These are phyloP conservation scores for Leccinum solheimii DNA, from an alignment of 1,284 basidiomycete species.

Conservation along the genomic window DNA sequence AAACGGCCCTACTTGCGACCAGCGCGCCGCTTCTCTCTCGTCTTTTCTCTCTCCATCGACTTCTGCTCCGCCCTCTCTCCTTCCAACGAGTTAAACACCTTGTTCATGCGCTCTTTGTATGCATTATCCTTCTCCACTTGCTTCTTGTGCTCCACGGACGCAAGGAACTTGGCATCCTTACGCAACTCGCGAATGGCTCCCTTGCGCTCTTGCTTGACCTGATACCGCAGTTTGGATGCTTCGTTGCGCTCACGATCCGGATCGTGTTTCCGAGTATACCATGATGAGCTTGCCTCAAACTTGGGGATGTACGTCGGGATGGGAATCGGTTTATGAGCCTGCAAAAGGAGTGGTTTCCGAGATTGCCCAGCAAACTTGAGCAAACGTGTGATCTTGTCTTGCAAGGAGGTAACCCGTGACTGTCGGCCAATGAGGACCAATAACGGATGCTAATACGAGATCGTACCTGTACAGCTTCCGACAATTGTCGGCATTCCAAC, in stretches of 20 bases:
- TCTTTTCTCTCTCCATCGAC: conserved; percentile 82
- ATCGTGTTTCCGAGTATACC: conserved; percentile 81
- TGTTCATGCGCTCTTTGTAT: conserved; percentile 82
- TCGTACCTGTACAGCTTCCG: conserved; percentile 56
- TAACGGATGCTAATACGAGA: background rate
- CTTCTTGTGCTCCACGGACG: conserved; percentile 81
- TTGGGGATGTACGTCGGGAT: conserved; percentile 93
- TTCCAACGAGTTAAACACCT: conserved; percentile 80
- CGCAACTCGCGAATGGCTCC: conserved; percentile 96
- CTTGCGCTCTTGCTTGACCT: conserved; percentile 96
- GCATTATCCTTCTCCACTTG: conserved; percentile 80
- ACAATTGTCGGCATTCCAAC: conserved; percentile 51
- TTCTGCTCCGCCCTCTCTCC: conserved; percentile 96
- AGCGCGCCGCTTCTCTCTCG: conserved; percentile 72
- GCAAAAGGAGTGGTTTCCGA: conserved; percentile 81
- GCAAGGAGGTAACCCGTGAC: conserved; percentile 45
- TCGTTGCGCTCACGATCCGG: conserved; percentile 93
- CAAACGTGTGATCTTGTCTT: conserved; percentile 55
- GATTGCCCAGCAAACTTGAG: conserved; percentile 73
- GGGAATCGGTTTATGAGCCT: conserved; percentile 95
- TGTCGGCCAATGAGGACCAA: conserved; percentile 29
- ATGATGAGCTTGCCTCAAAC: conserved; percentile 85
- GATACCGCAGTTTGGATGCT: conserved; percentile 79
- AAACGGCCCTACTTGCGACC: conserved; percentile 56
- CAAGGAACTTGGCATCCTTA: conserved; percentile 94